A percentile compares a stretch with the other conserved stretches of the same genome.
These are phyloP conservation scores for Eutrema japonicum DNA, from an alignment of 345 rosid species.

Conservation along the genomic window DNA sequence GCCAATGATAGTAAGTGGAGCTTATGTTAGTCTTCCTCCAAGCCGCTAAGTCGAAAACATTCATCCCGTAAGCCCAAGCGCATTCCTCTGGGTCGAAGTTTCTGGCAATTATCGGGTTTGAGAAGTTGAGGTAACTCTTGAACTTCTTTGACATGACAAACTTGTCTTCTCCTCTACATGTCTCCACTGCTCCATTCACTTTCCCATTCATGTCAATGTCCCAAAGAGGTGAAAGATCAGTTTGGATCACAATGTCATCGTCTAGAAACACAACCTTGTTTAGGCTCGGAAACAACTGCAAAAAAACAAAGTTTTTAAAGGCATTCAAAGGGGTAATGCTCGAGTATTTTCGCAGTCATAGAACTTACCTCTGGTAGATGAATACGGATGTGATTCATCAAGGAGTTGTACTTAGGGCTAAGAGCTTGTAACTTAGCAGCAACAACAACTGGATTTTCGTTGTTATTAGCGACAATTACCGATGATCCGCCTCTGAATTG, in stretches of 20 bases:
- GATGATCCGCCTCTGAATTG: slow-evolving; percentile 97
- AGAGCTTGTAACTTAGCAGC: slow-evolving; percentile 95
- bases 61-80: slow-evolving; percentile 99
- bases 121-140: slow-evolving; percentile 90
- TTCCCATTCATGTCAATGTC: slow-evolving; percentile 90
- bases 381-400: slow-evolving; percentile 94
- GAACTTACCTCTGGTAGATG: slow-evolving; percentile 84
- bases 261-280: slow-evolving; percentile 90
- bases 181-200: slow-evolving; percentile 94
- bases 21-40: slow-evolving; percentile 96
- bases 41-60: slow-evolving; percentile 80
- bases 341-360: neutral
- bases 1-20: slow-evolving; percentile 86
- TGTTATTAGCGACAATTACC: slow-evolving; percentile 67
- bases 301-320: neutral
- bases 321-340: neutral
- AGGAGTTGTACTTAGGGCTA: slow-evolving; percentile 91
- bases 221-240: slow-evolving; percentile 93
- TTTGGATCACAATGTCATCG: slow-evolving; percentile 89
- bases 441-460: slow-evolving; percentile 72
- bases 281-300: slow-evolving; percentile 89
- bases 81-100: slow-evolving; percentile 80
- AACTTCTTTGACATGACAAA: slow-evolving; percentile 86
- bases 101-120: slow-evolving; percentile 68
- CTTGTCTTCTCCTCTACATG: slow-evolving; percentile 79